Percentiles rank a stretch among this genome's conserved stretches.
phyloP scores from a whole-genome alignment of 2,329 filamentous ascomycete genomes.

The Septoria petroselini region DNA sequence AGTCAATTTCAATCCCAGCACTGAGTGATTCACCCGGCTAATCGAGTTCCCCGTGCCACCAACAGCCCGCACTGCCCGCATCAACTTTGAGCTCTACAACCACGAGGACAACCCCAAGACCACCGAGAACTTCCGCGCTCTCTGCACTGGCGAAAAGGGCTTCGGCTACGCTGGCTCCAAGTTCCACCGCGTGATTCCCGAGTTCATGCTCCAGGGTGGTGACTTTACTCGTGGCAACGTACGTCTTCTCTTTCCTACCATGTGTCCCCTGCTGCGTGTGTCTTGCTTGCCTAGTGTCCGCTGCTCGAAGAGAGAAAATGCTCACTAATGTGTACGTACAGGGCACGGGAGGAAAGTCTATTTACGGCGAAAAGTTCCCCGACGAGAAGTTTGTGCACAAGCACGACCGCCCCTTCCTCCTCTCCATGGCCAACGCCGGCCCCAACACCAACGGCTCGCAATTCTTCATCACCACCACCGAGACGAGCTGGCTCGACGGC shows the following conservation, averaged over 20 bases:
- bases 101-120: constrained; percentile 85
- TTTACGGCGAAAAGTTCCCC: constrained; percentile 95
- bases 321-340: constrained; percentile 39
- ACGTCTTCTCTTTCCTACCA: constrained; percentile 42
- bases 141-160: constrained; percentile 95
- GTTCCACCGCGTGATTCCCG: constrained; percentile 97
- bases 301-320: neutral
- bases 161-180: constrained; percentile 73
- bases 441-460: constrained; percentile 85
- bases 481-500: constrained; percentile 68
- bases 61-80: constrained; percentile 68
- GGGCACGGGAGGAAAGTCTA: constrained; percentile 95
- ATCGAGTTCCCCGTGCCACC: neutral
- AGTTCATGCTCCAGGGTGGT: constrained; percentile 98
- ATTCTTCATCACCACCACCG: constrained; percentile 69
- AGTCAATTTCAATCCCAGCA: neutral
- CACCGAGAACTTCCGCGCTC: constrained; percentile 90
- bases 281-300: too few species aligned
- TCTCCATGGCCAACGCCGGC: constrained; percentile 98
- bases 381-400: constrained; percentile 94
- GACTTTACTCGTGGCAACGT: constrained; percentile 96
- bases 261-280: too few species aligned
- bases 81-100: constrained; percentile 86
- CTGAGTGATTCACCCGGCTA: constrained; percentile 14
- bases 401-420: constrained; percentile 87